A percentile compares a stretch with the other conserved stretches of the same genome.
These are phyloP conservation scores for Tricholoma furcatifolium DNA, from an alignment of 768 basidiomycete genomes.

Conservation along the genomic window DNA sequence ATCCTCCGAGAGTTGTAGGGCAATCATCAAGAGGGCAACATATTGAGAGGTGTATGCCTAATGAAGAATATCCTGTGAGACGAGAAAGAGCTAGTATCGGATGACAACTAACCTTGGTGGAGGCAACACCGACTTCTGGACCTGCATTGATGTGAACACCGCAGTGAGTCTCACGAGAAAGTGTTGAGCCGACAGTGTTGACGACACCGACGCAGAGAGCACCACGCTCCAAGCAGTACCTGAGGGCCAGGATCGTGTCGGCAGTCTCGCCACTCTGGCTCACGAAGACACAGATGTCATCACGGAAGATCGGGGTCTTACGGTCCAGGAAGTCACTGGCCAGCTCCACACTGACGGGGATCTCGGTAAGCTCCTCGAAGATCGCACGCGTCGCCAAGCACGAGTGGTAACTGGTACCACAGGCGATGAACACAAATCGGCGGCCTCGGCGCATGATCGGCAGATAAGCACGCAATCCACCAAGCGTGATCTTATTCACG, in stretches of 20 bases:
- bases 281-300: slow-evolving; percentile 95
- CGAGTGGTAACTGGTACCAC: slow-evolving; percentile 98
- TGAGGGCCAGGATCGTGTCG: slow-evolving; percentile 93
- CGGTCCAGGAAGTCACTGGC: slow-evolving; percentile 98
- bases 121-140: slow-evolving; percentile 98
- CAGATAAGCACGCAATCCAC: slow-evolving; percentile 92
- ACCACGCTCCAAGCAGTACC: slow-evolving; percentile 95
- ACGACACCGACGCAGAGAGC: slow-evolving; percentile 97
- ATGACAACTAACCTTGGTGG: slow-evolving; percentile 72
- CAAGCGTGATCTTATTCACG: slow-evolving; percentile 84
- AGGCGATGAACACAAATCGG: slow-evolving; percentile 96
- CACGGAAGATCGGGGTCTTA: slow-evolving; percentile 99
- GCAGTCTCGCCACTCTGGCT: slow-evolving; percentile 99
- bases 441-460: slow-evolving; percentile 94
- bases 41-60: slow-evolving; percentile 99
- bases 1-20: slow-evolving; percentile 97
- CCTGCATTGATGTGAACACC: slow-evolving; percentile 99
- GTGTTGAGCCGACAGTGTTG: slow-evolving; percentile 97
- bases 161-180: slow-evolving; percentile 97
- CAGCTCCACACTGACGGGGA: slow-evolving; percentile 94
- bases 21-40: slow-evolving; percentile 97
- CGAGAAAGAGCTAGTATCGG: background rate
- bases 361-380: slow-evolving; percentile 98
- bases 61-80: slow-evolving; percentile 7
- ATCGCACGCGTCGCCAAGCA: slow-evolving; percentile 95